These are phyloP conservation scores for Diaporthe helianthi DNA, from an alignment of 2,329 filamentous ascomycete genomes.

Conservation along the genomic window DNA sequence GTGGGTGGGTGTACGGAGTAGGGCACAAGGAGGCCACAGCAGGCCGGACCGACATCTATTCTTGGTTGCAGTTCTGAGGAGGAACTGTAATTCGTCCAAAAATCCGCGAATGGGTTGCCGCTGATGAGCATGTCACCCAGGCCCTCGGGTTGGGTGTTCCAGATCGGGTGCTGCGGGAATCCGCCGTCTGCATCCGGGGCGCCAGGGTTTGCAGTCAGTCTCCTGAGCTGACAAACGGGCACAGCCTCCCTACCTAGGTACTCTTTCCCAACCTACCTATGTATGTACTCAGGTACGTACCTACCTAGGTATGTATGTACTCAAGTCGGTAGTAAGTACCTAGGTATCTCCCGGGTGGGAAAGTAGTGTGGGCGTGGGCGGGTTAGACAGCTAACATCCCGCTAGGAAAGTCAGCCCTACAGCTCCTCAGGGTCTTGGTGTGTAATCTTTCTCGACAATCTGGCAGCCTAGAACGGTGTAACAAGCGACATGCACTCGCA, in stretches of 20 bases:
- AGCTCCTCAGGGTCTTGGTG: neutral
- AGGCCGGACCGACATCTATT: slow-evolving; percentile 32
- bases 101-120: slow-evolving; percentile 28
- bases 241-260: slow-evolving; percentile 31
- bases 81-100: slow-evolving; percentile 27
- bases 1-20: slow-evolving; percentile 1
- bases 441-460: slow-evolving; percentile 9
- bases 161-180: slow-evolving; percentile 32
- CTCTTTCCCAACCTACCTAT: too few species aligned
- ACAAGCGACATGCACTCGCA: neutral
- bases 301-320: too few species aligned
- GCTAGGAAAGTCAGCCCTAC: slow-evolving; percentile 17
- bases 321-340: too few species aligned
- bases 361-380: too few species aligned
- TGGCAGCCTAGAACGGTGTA: slow-evolving; percentile 14
- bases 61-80: slow-evolving; percentile 21
- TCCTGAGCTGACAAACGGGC: slow-evolving; percentile 27
- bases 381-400: neutral
- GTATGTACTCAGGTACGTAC: too few species aligned
- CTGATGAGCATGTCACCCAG: slow-evolving; percentile 32
- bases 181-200: slow-evolving; percentile 26
- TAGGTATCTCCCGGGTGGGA: slow-evolving; percentile 16
- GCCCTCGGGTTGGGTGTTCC: slow-evolving; percentile 34
- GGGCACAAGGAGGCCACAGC: slow-evolving; percentile 13
- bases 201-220: slow-evolving; percentile 30